Percentiles rank a stretch among this genome's conserved stretches.
phyloP scores from a whole-genome alignment of 2,329 filamentous ascomycete species.

The Clonostachys chloroleuca region DNA sequence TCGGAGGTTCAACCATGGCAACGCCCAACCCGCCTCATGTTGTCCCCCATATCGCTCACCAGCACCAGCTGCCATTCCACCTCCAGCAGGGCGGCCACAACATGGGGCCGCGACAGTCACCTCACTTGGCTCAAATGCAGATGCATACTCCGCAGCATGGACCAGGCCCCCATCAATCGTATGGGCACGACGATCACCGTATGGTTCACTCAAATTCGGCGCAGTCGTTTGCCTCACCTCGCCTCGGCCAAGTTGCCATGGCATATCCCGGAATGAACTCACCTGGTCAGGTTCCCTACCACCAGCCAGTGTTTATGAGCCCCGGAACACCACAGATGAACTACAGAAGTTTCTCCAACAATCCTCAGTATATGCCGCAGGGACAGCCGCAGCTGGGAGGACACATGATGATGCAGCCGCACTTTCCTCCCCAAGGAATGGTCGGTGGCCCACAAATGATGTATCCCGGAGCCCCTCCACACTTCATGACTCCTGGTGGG shows the following conservation, averaged over 20 bases:
- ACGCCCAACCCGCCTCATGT: slow-evolving; percentile 67
- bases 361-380: slow-evolving; percentile 64
- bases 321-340: slow-evolving; percentile 68
- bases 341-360: slow-evolving; percentile 68
- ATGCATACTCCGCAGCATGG: slow-evolving; percentile 70
- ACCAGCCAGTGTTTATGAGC: slow-evolving; percentile 68
- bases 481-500: slow-evolving; percentile 57
- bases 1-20: slow-evolving; percentile 52
- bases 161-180: slow-evolving; percentile 60
- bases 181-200: slow-evolving; percentile 76
- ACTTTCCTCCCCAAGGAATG: slow-evolving; percentile 73
- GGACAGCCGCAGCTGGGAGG: slow-evolving; percentile 68
- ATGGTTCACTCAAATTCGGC: slow-evolving; percentile 85
- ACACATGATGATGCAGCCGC: slow-evolving; percentile 78
- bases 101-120: slow-evolving; percentile 63
- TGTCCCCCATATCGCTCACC: slow-evolving; percentile 71
- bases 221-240: slow-evolving; percentile 82
- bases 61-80: slow-evolving; percentile 80
- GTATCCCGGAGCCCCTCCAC: slow-evolving; percentile 65
- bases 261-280: slow-evolving; percentile 67
- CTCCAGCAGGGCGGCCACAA: slow-evolving; percentile 70
- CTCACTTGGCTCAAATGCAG: slow-evolving; percentile 74
- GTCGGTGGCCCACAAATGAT: slow-evolving; percentile 72
- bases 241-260: slow-evolving; percentile 66
- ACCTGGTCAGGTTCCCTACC: slow-evolving; percentile 66